A percentile compares a stretch with the other conserved stretches of the same genome.
These are phyloP conservation scores for Batkoa obscura DNA, from an alignment of 371 early-diverging fungal species.

Conservation along the genomic window DNA sequence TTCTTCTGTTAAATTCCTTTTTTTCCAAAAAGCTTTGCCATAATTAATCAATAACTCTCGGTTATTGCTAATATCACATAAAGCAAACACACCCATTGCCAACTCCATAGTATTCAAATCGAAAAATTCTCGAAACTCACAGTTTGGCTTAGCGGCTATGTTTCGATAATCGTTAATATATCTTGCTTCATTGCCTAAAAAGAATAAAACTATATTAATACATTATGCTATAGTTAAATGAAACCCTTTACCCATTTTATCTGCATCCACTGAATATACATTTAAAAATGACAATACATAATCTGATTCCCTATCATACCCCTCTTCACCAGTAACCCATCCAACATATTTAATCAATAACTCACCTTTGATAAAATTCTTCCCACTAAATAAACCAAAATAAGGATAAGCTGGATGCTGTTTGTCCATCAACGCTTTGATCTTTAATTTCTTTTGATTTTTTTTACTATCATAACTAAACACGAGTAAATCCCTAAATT, in stretches of 20 bases:
- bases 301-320: not conserved
- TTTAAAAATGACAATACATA: not conserved
- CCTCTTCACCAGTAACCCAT: not conserved
- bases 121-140: conserved; percentile 9
- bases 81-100: conserved; percentile 9
- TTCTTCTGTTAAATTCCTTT: conserved; percentile 9
- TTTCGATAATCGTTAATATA: conserved; percentile 11
- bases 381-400: conserved; percentile 1
- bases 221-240: not conserved
- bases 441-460: too few species aligned
- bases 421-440: too few species aligned
- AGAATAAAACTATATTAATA: not conserved
- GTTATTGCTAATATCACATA: conserved; percentile 7
- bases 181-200: conserved; percentile 9
- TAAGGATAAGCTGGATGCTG: conserved; percentile 5
- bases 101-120: conserved; percentile 6
- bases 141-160: conserved; percentile 7
- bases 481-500: too few species aligned
- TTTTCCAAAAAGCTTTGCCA: conserved; percentile 11
- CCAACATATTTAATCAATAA: conserved; percentile 1
- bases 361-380: not conserved
- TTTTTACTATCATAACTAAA: too few species aligned
- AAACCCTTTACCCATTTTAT: not conserved
- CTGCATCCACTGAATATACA: conserved; percentile 3
- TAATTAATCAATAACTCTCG: conserved; percentile 9